These are phyloP conservation scores for Globisporangium barbulae DNA, from an alignment of 352 stramenopile genomes.

Conservation along the genomic window DNA sequence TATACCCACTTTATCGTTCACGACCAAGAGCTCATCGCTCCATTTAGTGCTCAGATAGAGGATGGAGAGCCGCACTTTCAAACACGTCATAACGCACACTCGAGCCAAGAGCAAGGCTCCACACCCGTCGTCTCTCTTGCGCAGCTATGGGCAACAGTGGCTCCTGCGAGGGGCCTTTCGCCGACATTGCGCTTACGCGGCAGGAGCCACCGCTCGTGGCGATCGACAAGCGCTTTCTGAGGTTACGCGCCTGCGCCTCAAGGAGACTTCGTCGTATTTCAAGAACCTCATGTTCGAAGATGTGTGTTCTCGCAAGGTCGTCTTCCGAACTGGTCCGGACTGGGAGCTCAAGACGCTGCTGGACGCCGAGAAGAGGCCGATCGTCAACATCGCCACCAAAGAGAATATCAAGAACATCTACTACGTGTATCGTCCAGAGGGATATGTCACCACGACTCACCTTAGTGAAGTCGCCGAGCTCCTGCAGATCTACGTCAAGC, in stretches of 20 bases:
- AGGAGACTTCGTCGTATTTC: conserved; percentile 1
- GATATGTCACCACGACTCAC: background rate
- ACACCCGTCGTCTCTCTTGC: background rate
- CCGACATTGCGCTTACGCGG: background rate
- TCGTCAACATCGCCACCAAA: conserved; percentile 1
- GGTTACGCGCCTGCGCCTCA: background rate
- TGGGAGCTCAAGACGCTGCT: background rate
- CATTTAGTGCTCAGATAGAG: no score
- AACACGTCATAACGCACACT: no score
- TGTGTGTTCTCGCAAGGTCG: background rate
- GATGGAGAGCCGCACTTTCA: no score
- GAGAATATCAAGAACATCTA: conserved; percentile 6
- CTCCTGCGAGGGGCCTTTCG: background rate
- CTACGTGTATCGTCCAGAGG: conserved; percentile 5
- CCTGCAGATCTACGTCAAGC: conserved; percentile 14
- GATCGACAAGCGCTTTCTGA: conserved; percentile 4
- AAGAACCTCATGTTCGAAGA: conserved; percentile 11
- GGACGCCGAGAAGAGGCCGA: background rate
- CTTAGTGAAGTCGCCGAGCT: background rate
- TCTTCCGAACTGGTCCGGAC: conserved; percentile 3
- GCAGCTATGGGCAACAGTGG: background rate
- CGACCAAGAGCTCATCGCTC: no score
- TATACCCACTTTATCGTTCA: no score
- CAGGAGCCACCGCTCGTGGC: background rate
- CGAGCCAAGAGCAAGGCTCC: no score